Evolutionary conservation across 768 basidiomycete species (phyloP), one percentile per base, ranked within the genome.

Genomic region (Tylopilus vinaceipallidus): DNA sequence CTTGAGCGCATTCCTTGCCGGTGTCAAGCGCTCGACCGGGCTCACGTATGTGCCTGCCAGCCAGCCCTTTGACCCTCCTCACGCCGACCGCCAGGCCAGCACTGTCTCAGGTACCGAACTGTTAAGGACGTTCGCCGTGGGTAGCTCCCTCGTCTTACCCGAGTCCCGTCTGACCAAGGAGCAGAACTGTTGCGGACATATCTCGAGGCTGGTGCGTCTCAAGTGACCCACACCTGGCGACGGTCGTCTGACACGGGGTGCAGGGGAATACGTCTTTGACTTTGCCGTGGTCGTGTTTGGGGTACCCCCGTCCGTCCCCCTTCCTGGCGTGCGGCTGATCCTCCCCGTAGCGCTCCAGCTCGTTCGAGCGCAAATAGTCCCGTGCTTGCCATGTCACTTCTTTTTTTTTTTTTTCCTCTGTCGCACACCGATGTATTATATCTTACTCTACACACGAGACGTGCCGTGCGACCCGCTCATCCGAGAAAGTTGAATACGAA

Each of bases 401-500:
- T n/a, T n/a, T n/a, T n/a, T n/a, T n/a, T n/a, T n/a, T n/a, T n/a
- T n/a, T n/a, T n/a, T n/a, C n/a, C n/a, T n/a, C n/a, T n/a, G n/a
- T n/a, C n/a, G n/a, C n/a, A n/a, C n/a, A n/a, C n/a, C n/a, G n/a
- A n/a, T n/a, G 51, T 57, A 62, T 12, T 48, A 24, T 54, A 54
- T 51, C 23, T 43, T 45, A 48, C 14, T 36, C 43, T 13, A 38
- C 19, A 23, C n/a, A 10, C 19, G 34, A 8, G n/a, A n/a, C n/a
- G n/a, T n/a, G n/a, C n/a, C 27, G 11, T 19, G 16, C 37, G 16
- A 6, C 16, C 10, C 11, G 30, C 49, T 71, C 69, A 98, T 68
- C 95, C 97, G 13, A 99, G 79, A 79, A 97, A 98, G 73, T 98
- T 98, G 79, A 86, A 98, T 52, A 97, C 95, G 68, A 98, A 99